These are phyloP conservation scores for Alternaria arborescens DNA, from an alignment of 2,329 filamentous ascomycete genomes.

Conservation along the genomic window DNA sequence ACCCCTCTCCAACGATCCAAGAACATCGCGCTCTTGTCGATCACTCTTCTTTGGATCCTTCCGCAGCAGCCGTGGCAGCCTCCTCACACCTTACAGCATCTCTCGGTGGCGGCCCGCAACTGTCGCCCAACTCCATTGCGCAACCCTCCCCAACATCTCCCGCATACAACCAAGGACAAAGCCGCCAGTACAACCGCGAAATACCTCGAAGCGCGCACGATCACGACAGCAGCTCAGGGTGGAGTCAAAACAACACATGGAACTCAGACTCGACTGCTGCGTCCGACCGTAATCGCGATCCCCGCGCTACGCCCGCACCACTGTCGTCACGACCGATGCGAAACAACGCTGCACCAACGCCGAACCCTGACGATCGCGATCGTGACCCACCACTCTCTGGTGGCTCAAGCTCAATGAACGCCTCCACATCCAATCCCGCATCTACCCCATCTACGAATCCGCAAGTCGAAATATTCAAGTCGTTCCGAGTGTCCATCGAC, in stretches of 20 bases:
- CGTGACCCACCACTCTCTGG: conserved; percentile 47
- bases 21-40: conserved; percentile 54
- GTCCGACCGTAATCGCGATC: conserved; percentile 42
- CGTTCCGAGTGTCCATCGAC: conserved; percentile 96
- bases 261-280: conserved; percentile 39
- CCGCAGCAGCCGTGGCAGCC: conserved; percentile 60
- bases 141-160: conserved; percentile 61
- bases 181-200: conserved; percentile 44
- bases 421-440: conserved; percentile 30
- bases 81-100: conserved; percentile 61
- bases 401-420: conserved; percentile 40
- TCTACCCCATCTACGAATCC: conserved; percentile 52
- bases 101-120: conserved; percentile 52
- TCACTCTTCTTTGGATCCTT: conserved; percentile 57
- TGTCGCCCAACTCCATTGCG: conserved; percentile 53
- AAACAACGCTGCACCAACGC: conserved; percentile 38
- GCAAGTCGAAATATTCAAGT: conserved; percentile 96
- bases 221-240: conserved; percentile 42
- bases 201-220: conserved; percentile 43
- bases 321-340: conserved; percentile 43
- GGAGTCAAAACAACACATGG: conserved; percentile 43
- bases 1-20: conserved; percentile 61
- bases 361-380: conserved; percentile 41
- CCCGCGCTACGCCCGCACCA: conserved; percentile 43
- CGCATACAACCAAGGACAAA: conserved; percentile 53